Evolutionary conservation across 2,329 filamentous ascomycete species (phyloP), one percentile per base, ranked within the genome.

Genomic region (Talaromyces albobiverticillius): DNA sequence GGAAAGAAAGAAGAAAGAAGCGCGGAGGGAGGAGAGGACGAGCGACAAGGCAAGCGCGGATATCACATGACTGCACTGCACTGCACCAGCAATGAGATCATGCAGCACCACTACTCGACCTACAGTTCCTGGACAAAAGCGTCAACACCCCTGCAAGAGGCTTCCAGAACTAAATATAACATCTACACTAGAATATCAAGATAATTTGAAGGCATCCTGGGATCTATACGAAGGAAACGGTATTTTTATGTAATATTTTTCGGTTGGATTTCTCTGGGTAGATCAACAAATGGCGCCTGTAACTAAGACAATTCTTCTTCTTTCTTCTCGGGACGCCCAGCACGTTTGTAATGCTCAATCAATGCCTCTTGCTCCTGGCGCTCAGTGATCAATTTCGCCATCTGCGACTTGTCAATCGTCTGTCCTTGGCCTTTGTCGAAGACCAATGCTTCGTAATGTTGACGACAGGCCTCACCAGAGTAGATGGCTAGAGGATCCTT

Each of bases 1-100:
- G 70, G 71, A 72, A 74, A 67, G 73, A 70, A 71, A 74, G 70
- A 74, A 65, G 66, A 61, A 66, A 62, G 64, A 64, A 70, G 57
- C n/a, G n/a, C n/a, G 57, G 57, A 54, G 57, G 64, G 31, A 34
- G 13, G 26, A 16, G 25, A 48, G 32, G 25, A 31, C 23, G 10
- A 8, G 41, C 47, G 26, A 10, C 34, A 38, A 18, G n/a, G n/a
- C 9, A 14, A 5, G 32, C 32, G 14, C n/a, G 9, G 34, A 7
- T n/a, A 26, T 51, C 49, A 51, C 49, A 51, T 51, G 49, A 51
- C 43, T 36, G 14, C 23, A 2, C 16, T 38, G n/a, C n/a, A n/a
- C n/a, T n/a, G n/a, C n/a, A n/a, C n/a, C n/a, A n/a, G n/a, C n/a
- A n/a, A n/a, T n/a, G n/a, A n/a, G n/a, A n/a, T n/a, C n/a, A n/a